A percentile compares a stretch with the other conserved stretches of the same genome.
Evolutionary conservation across 2,329 filamentous ascomycete genomes (phyloP).

Genomic region (Alternaria postmessia): DNA sequence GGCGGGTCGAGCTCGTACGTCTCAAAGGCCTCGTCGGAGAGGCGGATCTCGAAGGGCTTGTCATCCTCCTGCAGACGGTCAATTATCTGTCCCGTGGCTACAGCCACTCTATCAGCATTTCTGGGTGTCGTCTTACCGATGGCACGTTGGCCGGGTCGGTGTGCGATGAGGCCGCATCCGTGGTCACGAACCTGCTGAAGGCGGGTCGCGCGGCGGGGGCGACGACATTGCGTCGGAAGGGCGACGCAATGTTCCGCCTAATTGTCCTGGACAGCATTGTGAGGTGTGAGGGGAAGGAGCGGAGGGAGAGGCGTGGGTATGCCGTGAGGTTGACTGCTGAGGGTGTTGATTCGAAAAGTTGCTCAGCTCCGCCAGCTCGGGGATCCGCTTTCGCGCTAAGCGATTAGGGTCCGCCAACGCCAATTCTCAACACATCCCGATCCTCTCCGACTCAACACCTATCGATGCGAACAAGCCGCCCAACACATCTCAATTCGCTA

Average conservation of each 20-base stretch:
- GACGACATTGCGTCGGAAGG: constrained; percentile 50
- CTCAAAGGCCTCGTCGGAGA: constrained; percentile 99
- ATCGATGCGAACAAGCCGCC: background rate
- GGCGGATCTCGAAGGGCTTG: constrained; percentile 87
- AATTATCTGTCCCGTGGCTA: constrained; percentile 21
- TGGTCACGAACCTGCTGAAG: constrained; percentile 83
- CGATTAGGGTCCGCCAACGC: constrained; percentile 18
- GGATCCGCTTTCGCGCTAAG: constrained; percentile 27
- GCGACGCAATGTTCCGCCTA: constrained; percentile 51
- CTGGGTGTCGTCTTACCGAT: constrained; percentile 59
- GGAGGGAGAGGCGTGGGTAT: constrained; percentile 22
- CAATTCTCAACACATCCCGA: constrained; percentile 17
- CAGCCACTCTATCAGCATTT: constrained; percentile 6
- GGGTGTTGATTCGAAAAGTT: constrained; percentile 33
- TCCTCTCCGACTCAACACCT: constrained; percentile 17
- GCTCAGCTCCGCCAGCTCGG: constrained; percentile 29
- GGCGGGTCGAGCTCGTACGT: constrained; percentile 98
- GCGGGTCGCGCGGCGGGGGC: constrained; percentile 45
- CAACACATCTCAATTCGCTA: background rate
- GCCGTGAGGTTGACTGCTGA: constrained; percentile 24
- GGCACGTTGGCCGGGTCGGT: constrained; percentile 80
- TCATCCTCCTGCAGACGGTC: constrained; percentile 77
- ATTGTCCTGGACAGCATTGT: constrained; percentile 53
- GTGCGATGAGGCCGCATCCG: constrained; percentile 90
- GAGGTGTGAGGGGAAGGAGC: constrained; percentile 30